Evolutionary conservation across 257 asterid genomes (phyloP).

Genomic region (Solanum clarkiae): DNA sequence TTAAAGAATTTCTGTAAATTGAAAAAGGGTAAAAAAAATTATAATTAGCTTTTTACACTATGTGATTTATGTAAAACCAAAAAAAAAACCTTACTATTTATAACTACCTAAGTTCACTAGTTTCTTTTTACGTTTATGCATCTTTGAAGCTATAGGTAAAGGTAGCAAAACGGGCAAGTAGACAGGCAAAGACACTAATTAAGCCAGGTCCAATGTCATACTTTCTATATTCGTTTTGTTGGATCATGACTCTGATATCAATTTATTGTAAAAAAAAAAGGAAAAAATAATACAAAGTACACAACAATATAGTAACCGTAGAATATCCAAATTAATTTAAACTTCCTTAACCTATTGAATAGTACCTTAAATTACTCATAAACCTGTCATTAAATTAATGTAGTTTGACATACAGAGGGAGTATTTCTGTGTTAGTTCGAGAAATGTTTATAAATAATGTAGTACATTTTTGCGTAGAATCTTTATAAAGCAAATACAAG

Average conservation of each 20-base stretch:
- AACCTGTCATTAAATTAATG: not conserved
- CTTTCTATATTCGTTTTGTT: not conserved
- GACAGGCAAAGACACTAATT: not conserved
- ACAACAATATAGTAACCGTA: accelerated
- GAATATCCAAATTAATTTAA: not conserved
- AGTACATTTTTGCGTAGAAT: no score
- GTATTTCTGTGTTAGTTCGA: not conserved
- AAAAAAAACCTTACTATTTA: no score
- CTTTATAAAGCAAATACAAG: not conserved
- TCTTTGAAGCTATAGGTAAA: not conserved
- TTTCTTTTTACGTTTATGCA: not conserved
- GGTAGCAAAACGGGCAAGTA: not conserved
- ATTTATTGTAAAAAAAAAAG: not conserved
- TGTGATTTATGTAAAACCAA: no score
- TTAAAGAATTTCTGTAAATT: no score
- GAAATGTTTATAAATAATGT: not conserved
- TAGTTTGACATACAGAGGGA: not conserved
- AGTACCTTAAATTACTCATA: not conserved
- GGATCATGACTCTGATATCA: not conserved
- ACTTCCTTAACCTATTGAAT: no score
- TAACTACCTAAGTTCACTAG: not conserved
- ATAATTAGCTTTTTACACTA: no score
- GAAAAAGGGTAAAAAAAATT: no score
- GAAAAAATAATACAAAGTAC: accelerated
- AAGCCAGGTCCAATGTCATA: not conserved